Conservation (phyloP, 2,329 filamentous ascomycete genomes). For the Pseudogymnoascus sp. region DNA sequence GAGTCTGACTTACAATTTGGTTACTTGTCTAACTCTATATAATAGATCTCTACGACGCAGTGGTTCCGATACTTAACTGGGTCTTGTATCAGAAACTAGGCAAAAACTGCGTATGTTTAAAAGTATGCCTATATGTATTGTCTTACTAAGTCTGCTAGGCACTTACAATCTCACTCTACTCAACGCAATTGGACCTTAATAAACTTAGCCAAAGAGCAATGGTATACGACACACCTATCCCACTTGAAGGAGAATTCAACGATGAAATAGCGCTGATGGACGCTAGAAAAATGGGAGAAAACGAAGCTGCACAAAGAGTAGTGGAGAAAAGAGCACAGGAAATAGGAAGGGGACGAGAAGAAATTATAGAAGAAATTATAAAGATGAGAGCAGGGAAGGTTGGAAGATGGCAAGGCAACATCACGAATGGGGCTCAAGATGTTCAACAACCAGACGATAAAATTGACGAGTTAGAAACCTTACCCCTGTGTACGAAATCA, state of each 20-base stretch:
- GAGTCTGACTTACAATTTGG: conserved; percentile 8
- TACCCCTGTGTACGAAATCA: conserved; percentile 17
- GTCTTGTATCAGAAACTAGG: conserved; percentile 16
- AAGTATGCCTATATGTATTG: not conserved
- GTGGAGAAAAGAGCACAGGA: conserved; percentile 13
- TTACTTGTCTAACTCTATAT: conserved; percentile 13
- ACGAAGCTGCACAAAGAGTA: conserved; percentile 11
- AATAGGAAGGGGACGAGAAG: conserved; percentile 17
- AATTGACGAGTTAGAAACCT: conserved; percentile 11
- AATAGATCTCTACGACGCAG: conserved; percentile 18
- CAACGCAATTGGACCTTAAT: not conserved
- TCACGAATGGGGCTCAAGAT: conserved; percentile 13
- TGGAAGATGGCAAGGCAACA: conserved; percentile 16
- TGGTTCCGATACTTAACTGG: conserved; percentile 18
- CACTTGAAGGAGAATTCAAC: conserved; percentile 13
- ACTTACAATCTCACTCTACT: conserved; percentile 19
- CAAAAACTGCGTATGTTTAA: conserved; percentile 17
- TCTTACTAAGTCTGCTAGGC: conserved; percentile 17
- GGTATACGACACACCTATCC: conserved; percentile 15
- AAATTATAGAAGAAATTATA: conserved; percentile 12
- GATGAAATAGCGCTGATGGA: conserved; percentile 15
- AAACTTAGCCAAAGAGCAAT: conserved; percentile 16
- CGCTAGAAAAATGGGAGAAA: conserved; percentile 14
- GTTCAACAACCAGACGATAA: conserved; percentile 6
- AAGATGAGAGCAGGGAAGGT: conserved; percentile 13